Conservation (phyloP, 345 rosid genomes). For the Pistacia atlantica region DNA sequence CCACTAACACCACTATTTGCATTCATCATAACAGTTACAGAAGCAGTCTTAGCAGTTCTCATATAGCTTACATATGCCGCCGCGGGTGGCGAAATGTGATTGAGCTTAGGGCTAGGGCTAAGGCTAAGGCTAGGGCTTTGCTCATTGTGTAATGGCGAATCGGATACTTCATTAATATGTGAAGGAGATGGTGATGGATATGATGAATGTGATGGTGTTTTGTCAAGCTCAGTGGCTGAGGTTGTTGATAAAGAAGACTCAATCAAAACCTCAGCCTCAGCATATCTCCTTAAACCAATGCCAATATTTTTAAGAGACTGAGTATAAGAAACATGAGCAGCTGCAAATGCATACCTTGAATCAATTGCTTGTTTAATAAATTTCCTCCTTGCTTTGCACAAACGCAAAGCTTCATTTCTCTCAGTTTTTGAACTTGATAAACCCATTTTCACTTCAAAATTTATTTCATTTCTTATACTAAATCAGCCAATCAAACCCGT, state of each 20-base stretch:
- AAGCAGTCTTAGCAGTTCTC: conserved; percentile 40
- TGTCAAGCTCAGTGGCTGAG: conserved; percentile 76
- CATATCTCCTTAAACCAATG: conserved; percentile 70
- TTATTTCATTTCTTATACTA: conserved; percentile 17
- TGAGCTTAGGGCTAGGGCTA: conserved; percentile 25
- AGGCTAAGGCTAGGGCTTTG: conserved; percentile 29
- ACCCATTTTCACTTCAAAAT: conserved; percentile 61
- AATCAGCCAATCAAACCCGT: conserved; percentile 1
- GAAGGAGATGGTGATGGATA: conserved; percentile 74
- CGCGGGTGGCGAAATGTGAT: conserved; percentile 32
- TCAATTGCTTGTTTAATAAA: conserved; percentile 78
- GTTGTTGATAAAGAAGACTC: conserved; percentile 69
- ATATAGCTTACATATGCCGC: conserved; percentile 52
- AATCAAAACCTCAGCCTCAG: conserved; percentile 65
- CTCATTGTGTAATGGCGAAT: conserved; percentile 63
- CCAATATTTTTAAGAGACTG: conserved; percentile 78
- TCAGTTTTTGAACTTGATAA: conserved; percentile 65
- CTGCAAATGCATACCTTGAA: conserved; percentile 79
- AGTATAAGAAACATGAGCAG: conserved; percentile 87
- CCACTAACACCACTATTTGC: conserved; percentile 35
- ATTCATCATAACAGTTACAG: conserved; percentile 59
- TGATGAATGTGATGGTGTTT: conserved; percentile 77
- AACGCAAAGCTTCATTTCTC: conserved; percentile 56
- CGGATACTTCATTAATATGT: conserved; percentile 48
- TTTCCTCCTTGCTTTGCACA: conserved; percentile 76